A percentile compares a stretch with the other conserved stretches of the same genome.
phyloP scores from a whole-genome alignment of 2,329 filamentous ascomycete species.

The Corynespora cassiicola region DNA sequence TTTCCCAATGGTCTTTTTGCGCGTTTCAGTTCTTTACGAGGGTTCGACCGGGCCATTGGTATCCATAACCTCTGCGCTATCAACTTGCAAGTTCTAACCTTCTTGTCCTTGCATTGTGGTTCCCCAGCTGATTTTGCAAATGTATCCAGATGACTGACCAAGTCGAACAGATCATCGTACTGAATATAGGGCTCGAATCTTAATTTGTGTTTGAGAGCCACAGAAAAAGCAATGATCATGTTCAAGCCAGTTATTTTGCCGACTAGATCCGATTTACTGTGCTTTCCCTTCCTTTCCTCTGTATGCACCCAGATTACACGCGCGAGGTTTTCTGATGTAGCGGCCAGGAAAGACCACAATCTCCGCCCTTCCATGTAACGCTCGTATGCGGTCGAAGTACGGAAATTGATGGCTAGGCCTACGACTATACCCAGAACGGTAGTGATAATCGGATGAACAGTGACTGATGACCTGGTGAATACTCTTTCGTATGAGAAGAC shows the following conservation, averaged over 20 bases:
- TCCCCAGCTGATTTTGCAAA: slow-evolving; percentile 63
- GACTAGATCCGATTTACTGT: slow-evolving; percentile 68
- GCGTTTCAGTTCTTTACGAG: slow-evolving; percentile 74
- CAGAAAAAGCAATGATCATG: slow-evolving; percentile 74
- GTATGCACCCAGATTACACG: slow-evolving; percentile 84
- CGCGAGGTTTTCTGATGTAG: slow-evolving; percentile 60
- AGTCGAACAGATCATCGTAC: slow-evolving; percentile 72
- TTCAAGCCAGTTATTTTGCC: slow-evolving; percentile 76
- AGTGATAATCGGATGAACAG: slow-evolving; percentile 68
- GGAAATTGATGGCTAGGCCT: slow-evolving; percentile 73
- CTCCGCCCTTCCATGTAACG: slow-evolving; percentile 64
- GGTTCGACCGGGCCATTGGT: slow-evolving; percentile 75
- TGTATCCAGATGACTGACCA: slow-evolving; percentile 74
- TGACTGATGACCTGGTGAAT: slow-evolving; percentile 37
- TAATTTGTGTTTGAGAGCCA: slow-evolving; percentile 77
- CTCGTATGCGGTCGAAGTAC: slow-evolving; percentile 76
- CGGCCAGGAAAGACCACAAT: slow-evolving; percentile 63
- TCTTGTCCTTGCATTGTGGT: slow-evolving; percentile 20
- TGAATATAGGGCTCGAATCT: slow-evolving; percentile 79
- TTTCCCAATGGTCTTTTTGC: slow-evolving; percentile 75
- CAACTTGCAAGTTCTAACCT: slow-evolving; percentile 59
- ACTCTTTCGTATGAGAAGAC: slow-evolving; percentile 30
- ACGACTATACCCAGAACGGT: slow-evolving; percentile 80
- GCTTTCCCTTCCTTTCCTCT: slow-evolving; percentile 59
- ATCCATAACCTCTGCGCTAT: slow-evolving; percentile 74